Conservation (phyloP, 176 grass and related monocot species). For the Cenchrus fungigraminus region DNA sequence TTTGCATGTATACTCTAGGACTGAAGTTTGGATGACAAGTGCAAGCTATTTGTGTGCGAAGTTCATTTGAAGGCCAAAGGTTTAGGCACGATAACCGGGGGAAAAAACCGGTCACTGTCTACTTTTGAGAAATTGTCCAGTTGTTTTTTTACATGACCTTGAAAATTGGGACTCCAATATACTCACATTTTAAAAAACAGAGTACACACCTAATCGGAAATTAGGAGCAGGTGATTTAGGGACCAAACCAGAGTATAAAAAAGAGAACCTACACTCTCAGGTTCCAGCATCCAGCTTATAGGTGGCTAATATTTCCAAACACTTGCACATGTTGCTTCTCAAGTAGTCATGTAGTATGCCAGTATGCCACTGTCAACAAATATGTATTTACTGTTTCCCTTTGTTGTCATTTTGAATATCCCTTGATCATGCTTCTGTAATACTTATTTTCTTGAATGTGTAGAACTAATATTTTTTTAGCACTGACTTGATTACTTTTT, state of each 20-base stretch:
- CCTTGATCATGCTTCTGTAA: not conserved
- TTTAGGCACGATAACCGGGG: too few species aligned
- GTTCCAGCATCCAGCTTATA: not conserved
- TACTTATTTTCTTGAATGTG: not conserved
- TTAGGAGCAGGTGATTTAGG: not conserved
- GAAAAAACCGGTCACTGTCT: too few species aligned
- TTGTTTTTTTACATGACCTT: not conserved
- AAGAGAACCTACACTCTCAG: not conserved
- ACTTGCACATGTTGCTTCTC: not conserved
- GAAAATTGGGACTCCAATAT: slow-evolving; percentile 2
- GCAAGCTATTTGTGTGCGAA: too few species aligned
- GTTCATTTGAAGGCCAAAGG: not conserved
- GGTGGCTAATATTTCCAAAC: not conserved
- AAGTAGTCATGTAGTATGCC: not conserved
- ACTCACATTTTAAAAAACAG: not conserved
- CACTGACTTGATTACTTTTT: not conserved
- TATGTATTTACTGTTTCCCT: not conserved
- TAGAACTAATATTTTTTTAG: too few species aligned
- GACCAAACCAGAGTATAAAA: not conserved
- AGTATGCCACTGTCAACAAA: not conserved
- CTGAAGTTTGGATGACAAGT: not conserved
- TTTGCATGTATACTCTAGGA: not conserved
- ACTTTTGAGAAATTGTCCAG: not conserved
- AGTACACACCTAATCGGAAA: not conserved
- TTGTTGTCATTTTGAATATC: not conserved